Base-by-base conservation (phyloP, 1,284 basidiomycete genomes). In the Boletus albobrunnescens region DNA sequence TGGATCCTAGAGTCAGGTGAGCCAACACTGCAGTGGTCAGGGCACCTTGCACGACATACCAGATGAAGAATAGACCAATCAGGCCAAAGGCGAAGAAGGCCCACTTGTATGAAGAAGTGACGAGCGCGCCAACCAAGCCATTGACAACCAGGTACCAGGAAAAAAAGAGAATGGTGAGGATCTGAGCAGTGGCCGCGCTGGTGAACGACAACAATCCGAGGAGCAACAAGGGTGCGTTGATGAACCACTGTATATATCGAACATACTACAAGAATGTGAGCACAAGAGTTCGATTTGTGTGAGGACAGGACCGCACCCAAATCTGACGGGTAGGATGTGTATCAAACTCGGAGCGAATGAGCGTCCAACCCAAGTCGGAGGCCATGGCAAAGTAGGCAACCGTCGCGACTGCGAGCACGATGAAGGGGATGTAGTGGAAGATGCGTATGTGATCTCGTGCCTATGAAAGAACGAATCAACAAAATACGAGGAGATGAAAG, bases 301-400 rank as follows among this genome's bases (percentile, higher is more conserved):
- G 22, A 6, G 4, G 17, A 16, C 4, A 2, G 28, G 7, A 6
- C 42, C 70, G 36, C 72, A 80, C 79, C 60, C 74, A 84, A 47
- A 84, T 71, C 50, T 76, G 72, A 33, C 81, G 74, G 8, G 71
- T 74, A 1, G 60, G 49, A 30, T 61, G 57, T 19, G 57, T 48
- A 33, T 58, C 52, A 59, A 77, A 82, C 47, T 60, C 49, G 7
- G 75, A 72, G 3, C 40, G 46, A 51, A 81, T 61, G 32, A 76
- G 68, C 4, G 79, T 75, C 39, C 67, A 69, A 23, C 82, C 82
- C 44, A 83, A 71, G 61, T 83, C 71, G 11, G 78, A 79, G 1
- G 82, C 82, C 75, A 82, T 76, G 16, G 72, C 68, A 63, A 80
- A 82, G 68, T 75, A 76, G 1, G 72, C 61, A 41, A 78, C 63